These are phyloP conservation scores for Boletus tomentosulus DNA, from an alignment of 768 basidiomycete species.

Conservation along the genomic window DNA sequence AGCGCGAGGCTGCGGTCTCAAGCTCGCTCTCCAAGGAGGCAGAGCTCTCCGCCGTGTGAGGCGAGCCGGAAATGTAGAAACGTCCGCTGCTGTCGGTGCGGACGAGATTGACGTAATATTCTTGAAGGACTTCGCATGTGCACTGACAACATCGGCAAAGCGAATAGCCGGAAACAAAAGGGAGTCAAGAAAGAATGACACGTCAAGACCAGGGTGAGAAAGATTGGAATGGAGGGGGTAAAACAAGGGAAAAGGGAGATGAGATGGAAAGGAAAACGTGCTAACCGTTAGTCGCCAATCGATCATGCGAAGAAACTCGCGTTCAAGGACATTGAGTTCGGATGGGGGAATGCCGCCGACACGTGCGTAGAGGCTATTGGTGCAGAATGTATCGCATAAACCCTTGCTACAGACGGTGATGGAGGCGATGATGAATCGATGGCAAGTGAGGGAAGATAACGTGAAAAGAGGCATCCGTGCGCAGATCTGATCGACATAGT, in stretches of 20 bases:
- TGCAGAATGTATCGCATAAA: slow-evolving; percentile 93
- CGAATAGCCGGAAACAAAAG: neutral
- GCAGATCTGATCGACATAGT: slow-evolving; percentile 94
- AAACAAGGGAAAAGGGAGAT: neutral
- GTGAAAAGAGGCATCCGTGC: slow-evolving; percentile 83
- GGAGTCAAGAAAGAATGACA: slow-evolving; percentile 8
- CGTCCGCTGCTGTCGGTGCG: slow-evolving; percentile 69
- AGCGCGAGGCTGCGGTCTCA: slow-evolving; percentile 49
- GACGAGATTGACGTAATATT: slow-evolving; percentile 92
- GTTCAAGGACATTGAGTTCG: slow-evolving; percentile 92
- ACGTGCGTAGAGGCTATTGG: slow-evolving; percentile 90
- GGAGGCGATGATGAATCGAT: slow-evolving; percentile 94
- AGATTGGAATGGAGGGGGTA: neutral
- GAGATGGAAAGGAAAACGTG: slow-evolving; percentile 30
- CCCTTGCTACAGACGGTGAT: slow-evolving; percentile 93
- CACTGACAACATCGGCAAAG: slow-evolving; percentile 47
- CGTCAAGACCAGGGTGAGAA: slow-evolving; percentile 21
- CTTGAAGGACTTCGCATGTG: slow-evolving; percentile 84
- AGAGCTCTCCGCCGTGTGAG: slow-evolving; percentile 38
- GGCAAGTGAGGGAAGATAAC: slow-evolving; percentile 92
- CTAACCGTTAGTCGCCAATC: slow-evolving; percentile 94
- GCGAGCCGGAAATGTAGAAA: slow-evolving; percentile 49
- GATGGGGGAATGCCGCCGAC: slow-evolving; percentile 91
- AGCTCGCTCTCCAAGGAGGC: slow-evolving; percentile 49
- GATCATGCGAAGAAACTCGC: slow-evolving; percentile 87